A percentile compares a stretch with the other conserved stretches of the same genome.
Conservation (phyloP, 441 rosid genomes). For the Pelargonium myrrhifolium region DNA sequence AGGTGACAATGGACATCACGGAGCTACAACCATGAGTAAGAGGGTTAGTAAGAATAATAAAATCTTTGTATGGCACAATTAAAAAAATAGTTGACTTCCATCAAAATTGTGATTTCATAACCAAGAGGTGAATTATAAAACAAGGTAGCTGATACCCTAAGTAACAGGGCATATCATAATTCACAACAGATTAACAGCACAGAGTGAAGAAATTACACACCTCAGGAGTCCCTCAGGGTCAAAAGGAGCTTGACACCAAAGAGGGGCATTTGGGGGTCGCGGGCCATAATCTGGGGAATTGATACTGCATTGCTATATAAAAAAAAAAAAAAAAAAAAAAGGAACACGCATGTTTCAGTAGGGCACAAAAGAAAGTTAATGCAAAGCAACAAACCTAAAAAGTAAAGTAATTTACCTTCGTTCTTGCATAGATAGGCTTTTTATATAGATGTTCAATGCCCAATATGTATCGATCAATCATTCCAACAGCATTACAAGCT, state of each 20-base stretch:
- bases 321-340: conserved; percentile 9
- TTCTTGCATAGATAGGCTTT: conserved; percentile 59
- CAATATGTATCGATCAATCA: conserved; percentile 59
- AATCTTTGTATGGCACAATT: not conserved
- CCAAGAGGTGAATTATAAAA: too few relatives aligned
- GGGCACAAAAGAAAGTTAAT: not conserved
- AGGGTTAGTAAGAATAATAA: not conserved
- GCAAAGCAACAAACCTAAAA: not conserved
- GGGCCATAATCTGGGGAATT: conserved; percentile 65
- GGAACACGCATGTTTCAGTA: not conserved
- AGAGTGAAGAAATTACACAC: conserved; percentile 21
- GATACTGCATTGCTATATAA: conserved; percentile 64
- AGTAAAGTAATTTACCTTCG: conserved; percentile 31
- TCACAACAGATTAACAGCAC: too few relatives aligned
- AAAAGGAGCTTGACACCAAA: conserved; percentile 93
- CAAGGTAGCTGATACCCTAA: too few relatives aligned
- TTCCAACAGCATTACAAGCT: conserved; percentile 72
- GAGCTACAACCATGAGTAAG: conserved; percentile 45
- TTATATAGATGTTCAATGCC: conserved; percentile 59
- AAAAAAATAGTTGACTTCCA: not conserved
- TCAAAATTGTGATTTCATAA: too few relatives aligned
- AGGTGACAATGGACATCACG: conserved; percentile 65
- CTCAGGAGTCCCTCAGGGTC: conserved; percentile 90
- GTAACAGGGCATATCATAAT: too few relatives aligned
- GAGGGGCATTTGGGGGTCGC: conserved; percentile 61